Percentiles rank a stretch among this genome's conserved stretches.
Evolutionary conservation across 192 early-diverging fungal species (phyloP).

Genomic region (Coemansia sp.): DNA sequence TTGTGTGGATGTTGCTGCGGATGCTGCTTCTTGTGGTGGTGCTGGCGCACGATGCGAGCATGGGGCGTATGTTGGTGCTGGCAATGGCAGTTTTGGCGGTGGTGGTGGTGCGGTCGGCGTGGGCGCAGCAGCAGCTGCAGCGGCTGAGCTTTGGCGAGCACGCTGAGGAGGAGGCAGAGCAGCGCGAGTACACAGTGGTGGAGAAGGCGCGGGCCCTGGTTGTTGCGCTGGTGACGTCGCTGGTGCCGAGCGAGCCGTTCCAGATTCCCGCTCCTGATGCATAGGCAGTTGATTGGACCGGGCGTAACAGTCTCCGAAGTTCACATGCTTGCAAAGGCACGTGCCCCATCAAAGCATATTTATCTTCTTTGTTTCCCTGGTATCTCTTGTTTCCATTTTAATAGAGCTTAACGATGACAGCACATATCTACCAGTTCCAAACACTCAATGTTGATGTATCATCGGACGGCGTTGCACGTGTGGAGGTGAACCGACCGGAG

Average conservation of each 20-base stretch:
- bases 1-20: conserved; percentile 33
- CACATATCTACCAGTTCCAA: conserved; percentile 56
- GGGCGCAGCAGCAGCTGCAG: conserved; percentile 16
- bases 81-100: conserved; percentile 12
- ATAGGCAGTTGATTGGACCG: neutral
- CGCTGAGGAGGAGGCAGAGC: neutral
- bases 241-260: conserved; percentile 49
- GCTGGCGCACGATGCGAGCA: conserved; percentile 39
- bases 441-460: conserved; percentile 61
- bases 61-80: conserved; percentile 32
- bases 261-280: conserved; percentile 25
- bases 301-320: neutral
- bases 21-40: conserved; percentile 35
- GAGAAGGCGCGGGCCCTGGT: conserved; percentile 43
- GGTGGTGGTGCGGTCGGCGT: conserved; percentile 20
- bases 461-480: conserved; percentile 68
- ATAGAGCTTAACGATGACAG: neutral
- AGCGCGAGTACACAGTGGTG: conserved; percentile 23
- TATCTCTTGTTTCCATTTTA: neutral
- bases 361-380: neutral
- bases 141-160: conserved; percentile 5
- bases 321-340: conserved; percentile 2
- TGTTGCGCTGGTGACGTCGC: conserved; percentile 43
- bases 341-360: neutral
- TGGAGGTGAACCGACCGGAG: conserved; percentile 79